Base-by-base conservation (phyloP, 768 basidiomycete genomes). In the Russula emetica region DNA sequence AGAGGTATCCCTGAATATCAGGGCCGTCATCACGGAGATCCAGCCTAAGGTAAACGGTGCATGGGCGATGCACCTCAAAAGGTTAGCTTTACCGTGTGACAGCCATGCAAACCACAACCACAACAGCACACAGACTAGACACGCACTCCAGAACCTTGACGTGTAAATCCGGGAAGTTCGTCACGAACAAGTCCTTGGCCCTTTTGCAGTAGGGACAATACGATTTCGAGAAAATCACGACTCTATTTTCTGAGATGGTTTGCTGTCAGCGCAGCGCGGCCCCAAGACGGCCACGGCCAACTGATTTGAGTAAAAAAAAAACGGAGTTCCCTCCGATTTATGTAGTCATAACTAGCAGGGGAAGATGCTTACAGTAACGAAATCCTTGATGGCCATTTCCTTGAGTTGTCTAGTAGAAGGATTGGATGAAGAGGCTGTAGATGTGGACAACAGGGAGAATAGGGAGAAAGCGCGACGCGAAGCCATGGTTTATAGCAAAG, bases 1-100 rank as follows among this genome's bases (percentile, higher is more conserved):
- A 24, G 5, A 94, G 78, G 69, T 91, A 92, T 24, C 74, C 69
- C 71, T 93, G 91, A 61, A 92, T 89, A 0, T 70, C 83, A 20
- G 65, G 20, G 11, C 83, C 88, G 42, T 92, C 85, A 0, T 82
- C 76, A 34, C 75, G 75, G 55, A 77, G 66, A 72, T 90, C 85
- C 54, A 92, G 75, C 71, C 89, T 88, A 38, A n/a, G n/a, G n/a
- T n/a, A n/a, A n/a, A 32, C 20, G 3, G 30, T 8, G 38, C n/a
- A n/a, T n/a, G n/a, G n/a, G n/a, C 20, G 6, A 36, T 10, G 38
- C 24, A 49, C 44, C 32, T 22, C 34, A 44, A 40, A 38, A 38
- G 38, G 30, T 38, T 6, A 13, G 52, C 36, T 30, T 26, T 13
- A 11, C 11, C 11, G 11, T 34, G 2, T 34, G 2, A 34, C 32